Evolutionary conservation across 805 yeast species (phyloP), one percentile per base, ranked within the genome.

Genomic region (Helenozyma baotianmanensis): DNA sequence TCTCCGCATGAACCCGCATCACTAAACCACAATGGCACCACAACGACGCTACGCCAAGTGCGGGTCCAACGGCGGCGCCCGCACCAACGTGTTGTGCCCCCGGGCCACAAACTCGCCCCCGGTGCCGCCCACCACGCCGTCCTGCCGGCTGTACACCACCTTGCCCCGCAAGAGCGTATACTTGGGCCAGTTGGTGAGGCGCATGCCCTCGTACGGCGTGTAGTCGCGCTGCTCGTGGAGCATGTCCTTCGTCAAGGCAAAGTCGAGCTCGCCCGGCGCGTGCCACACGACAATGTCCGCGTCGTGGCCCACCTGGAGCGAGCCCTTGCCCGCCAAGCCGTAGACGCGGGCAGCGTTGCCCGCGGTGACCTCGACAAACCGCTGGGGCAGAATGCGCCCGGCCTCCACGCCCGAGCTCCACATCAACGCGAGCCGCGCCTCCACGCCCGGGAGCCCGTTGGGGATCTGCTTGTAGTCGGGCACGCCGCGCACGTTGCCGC

Each of bases 241-340:
- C 55, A 56, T 50, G 2, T 35, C 46, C 35, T 63, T 63, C 21
- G 34, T 46, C 47, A 60, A 46, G 24, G 48, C 26, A 9, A 23
- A 23, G 15, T 23, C 15, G 15, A 23, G 16, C 14, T 23, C 25
- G 11, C 50, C 56, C 30, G 53, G 47, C 12, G 73, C 72, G 46
- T 70, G 67, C 76, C 76, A 70, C 16, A 70, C 58, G 3, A 64
- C 67, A 13, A 70, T 30, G 41, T 70, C 76, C 5, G 76, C 76
- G 51, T 70, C 76, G 37, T 53, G 53, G 2, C 76, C 76, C 13
- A 70, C 64, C 11, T 61, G 62, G 21, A 70, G 52, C 6, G 62
- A 50, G 4, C 76, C 76, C 39, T 70, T 70, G 12, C 57, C 57
- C 24, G 56, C 54, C 18, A 70, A 35, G 8, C 76, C 76, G 32